A percentile compares a stretch with the other conserved stretches of the same genome.
These are phyloP conservation scores for Xylariaceae sp. DNA, from an alignment of 2,329 filamentous ascomycete species.

Conservation along the genomic window DNA sequence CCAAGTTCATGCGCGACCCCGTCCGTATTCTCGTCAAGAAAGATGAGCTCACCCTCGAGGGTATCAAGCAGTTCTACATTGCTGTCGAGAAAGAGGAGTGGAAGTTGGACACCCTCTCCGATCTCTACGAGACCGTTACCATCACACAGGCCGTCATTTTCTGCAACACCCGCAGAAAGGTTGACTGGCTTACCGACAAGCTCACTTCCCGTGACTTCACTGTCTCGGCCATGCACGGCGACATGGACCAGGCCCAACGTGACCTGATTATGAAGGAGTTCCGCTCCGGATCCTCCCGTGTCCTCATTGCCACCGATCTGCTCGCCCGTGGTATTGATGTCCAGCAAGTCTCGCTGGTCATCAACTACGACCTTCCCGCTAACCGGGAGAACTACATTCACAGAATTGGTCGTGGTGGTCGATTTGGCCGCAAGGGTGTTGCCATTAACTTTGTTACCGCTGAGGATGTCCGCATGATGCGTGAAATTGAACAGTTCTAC, in stretches of 20 bases:
- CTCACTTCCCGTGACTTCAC: conserved; percentile 98
- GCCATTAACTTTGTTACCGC: conserved; percentile 99
- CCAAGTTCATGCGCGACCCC: conserved; percentile 99
- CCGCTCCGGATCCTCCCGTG: conserved; percentile 96
- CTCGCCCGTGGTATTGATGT: conserved; percentile 99
- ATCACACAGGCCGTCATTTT: conserved; percentile 99
- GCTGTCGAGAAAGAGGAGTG: conserved; percentile 99
- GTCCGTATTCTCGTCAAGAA: conserved; percentile 99
- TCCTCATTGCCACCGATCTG: conserved; percentile 95
- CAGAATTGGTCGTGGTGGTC: conserved; percentile 97
- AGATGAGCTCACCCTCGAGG: conserved; percentile 97
- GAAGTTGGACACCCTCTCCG: conserved; percentile 98
- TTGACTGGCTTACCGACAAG: conserved; percentile 99
- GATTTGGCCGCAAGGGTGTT: conserved; percentile 99
- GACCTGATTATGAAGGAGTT: conserved; percentile 99
- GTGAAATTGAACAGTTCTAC: conserved; percentile 99
- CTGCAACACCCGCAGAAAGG: conserved; percentile 99
- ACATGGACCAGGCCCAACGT: conserved; percentile 97
- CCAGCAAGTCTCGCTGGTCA: conserved; percentile 98
- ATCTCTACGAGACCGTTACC: conserved; percentile 98
- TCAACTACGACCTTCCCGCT: conserved; percentile 98
- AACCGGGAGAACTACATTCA: conserved; percentile 99
- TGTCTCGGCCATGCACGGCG: conserved; percentile 98
- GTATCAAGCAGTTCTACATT: conserved; percentile 99
- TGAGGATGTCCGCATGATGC: conserved; percentile 99